Base-by-base conservation (phyloP, 2,329 filamentous ascomycete genomes). In the Madurella fahalii region DNA sequence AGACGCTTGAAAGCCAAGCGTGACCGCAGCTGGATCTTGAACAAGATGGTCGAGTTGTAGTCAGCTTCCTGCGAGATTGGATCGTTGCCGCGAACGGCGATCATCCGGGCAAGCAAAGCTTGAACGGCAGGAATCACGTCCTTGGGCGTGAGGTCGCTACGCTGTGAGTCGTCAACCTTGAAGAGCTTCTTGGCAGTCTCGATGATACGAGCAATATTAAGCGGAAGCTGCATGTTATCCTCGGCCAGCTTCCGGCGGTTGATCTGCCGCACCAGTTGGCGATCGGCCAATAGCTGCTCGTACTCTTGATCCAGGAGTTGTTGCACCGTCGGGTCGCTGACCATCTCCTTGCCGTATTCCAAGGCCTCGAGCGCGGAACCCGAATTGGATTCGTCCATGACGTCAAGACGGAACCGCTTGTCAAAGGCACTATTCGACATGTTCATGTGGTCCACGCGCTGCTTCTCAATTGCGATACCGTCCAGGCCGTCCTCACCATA, bases 401-500 rank as follows among this genome's bases (percentile, higher is more conserved):
- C 83, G 72, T 99, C 92, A 52, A 99, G 79, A 50, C 86, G 86
- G 77, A 89, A 99, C 50, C 87, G 86, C 60, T 86, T 80, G 64
- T 89, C 85, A 65, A 99, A 96, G 43, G 86, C 83, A 43, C 79
- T 77, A 64, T 90, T 80, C 2, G 90, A 90, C 71, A 90, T 85
- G 61, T 85, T 87, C 69, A 97, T 88, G 67, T 89, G 86, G 64
- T 96, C 90, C 60, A 99, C 83, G 52, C 83, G 83, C 72, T 99
- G 95, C 65, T 91, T 90, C 75, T 99, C 94, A 54, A 99, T 97
- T 70, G 87, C 84, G 61, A 89, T 88, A 67, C 89, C 95, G 71
- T 99, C 95, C 8, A 97, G 81, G 67, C 94, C 95, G 71, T 99
- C 95, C 70, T 99, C 94, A 67, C 94, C 94, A 63, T 99, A 99